Base-by-base conservation (phyloP, 2,329 filamentous ascomycete genomes). In the Emmonsiellopsis sp. region DNA sequence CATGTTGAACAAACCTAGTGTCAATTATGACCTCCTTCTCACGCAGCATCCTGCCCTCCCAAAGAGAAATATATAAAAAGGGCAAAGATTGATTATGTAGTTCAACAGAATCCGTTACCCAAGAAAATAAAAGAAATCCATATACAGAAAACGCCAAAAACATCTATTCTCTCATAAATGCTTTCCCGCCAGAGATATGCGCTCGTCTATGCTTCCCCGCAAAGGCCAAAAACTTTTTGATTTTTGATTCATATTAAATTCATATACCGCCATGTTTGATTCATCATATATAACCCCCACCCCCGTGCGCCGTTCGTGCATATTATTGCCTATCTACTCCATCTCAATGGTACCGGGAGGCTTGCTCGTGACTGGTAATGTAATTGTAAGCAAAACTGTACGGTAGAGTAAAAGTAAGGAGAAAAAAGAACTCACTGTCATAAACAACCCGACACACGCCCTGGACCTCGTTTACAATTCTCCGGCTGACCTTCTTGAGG, bases 381-480 rank as follows among this genome's bases (percentile, higher is more conserved):
- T 44, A 44, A 41, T 15, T 11, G 38, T 50, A 50, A 42, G 26
- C 16, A 44, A 44, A 52, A 9, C 20, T 52, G 16, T 11, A 26
- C 32, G 30, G 20, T 20, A 32, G 11, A n/a, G 9, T 11, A 13
- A 31, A 26, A 31, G 30, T 10, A 44, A 10, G 30, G 30, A n/a
- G 34, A 26, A 15, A 26, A 3, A 9, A 20, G 30, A 2, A 45
- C 15, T 50, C 51, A 38, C 80, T 74, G 73, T 63, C 55, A 44
- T 69, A 62, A 7, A 82, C 74, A 31, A 90, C 86, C 32, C 85
- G 74, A 59, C 80, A 81, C 31, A 91, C 81, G 9, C 86, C 86
- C 51, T 85, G 75, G 0, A 89, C 84, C 69, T 88, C 84, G 63
- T 89, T 91, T 53, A 87, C 80, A 62, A 91, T 91, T 55, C 84